Evolutionary conservation across 2,329 filamentous ascomycete genomes (phyloP), one percentile per base, ranked within the genome.

Genomic region (Davidsoniella virescens): DNA sequence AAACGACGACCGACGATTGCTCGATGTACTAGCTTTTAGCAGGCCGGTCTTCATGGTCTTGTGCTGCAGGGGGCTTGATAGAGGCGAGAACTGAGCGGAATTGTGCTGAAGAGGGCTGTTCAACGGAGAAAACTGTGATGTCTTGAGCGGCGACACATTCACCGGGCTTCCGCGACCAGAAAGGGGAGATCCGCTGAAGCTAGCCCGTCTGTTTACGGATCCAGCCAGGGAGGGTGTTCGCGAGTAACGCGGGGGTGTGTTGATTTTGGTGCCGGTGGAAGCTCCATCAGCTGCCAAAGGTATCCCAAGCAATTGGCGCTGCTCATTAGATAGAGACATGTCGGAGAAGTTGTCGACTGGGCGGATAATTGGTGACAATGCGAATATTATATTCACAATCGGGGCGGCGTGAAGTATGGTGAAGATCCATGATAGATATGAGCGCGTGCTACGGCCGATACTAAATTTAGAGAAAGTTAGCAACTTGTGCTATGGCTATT

Each of bases 241-340:
- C 36, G 82, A 78, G 67, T 94, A 95, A 59, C 86, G 78, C 2
- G 90, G 90, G 3, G 90, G 90, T 0, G 90, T 95, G 58, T 82
- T 79, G 64, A 85, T 93, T 37, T 59, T 61, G 52, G 76, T 75
- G 40, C 82, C 80, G 5, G 38, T 9, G 29, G 43, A 12, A 29
- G 37, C 4, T 16, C 29, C 29, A 49, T 75, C 73, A 2, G 86
- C 81, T 0, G 81, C 83, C 2, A 86, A 81, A 38, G 82, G 75
- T 3, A 98, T 76, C 44, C 87, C 88, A 47, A 98, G 77, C 12
- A 94, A 75, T 55, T 80, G 74, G 54, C 54, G 54, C 39, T 56
- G 54, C 10, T 80, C 79, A n/a, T 85, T 81, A 1, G 90, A 95
- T 56, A 98, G 75, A 54, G 90, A 80, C 47, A 98, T 94, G 63